A percentile compares a stretch with the other conserved stretches of the same genome.
phyloP scores from a whole-genome alignment of 441 rosid genomes.

The Kokia cookei region DNA sequence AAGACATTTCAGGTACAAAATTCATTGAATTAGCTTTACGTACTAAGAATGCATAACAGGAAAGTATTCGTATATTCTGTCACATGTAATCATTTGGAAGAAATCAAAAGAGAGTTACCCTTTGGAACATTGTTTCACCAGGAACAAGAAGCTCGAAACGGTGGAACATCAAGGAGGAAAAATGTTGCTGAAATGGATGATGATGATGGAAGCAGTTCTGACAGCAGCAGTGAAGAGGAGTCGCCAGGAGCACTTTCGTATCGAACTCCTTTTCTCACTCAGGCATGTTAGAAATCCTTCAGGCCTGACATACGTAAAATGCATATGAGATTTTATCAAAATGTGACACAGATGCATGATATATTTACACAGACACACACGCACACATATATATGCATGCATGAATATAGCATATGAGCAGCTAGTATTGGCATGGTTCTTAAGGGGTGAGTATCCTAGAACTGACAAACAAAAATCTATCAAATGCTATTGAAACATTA shows the following conservation, averaged over 20 bases:
- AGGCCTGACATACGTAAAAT: neutral
- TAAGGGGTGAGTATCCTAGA: neutral
- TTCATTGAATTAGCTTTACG: neutral
- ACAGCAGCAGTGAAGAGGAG: slow-evolving; percentile 71
- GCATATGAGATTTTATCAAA: neutral
- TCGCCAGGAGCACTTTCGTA: slow-evolving; percentile 58
- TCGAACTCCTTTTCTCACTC: slow-evolving; percentile 80
- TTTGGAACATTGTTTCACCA: slow-evolving; percentile 21
- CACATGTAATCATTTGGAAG: neutral
- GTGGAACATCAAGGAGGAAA: slow-evolving; percentile 49
- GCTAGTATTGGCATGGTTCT: neutral
- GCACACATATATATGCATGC: neutral
- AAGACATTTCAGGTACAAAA: slow-evolving; percentile 66
- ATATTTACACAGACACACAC: too few relatives aligned
- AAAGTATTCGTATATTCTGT: neutral
- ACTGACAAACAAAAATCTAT: neutral
- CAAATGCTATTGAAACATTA: neutral
- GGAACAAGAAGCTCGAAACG: slow-evolving; percentile 46
- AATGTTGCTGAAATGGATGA: slow-evolving; percentile 26
- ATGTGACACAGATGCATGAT: neutral
- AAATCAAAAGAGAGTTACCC: neutral
- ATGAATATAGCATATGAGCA: neutral
- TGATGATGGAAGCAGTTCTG: slow-evolving; percentile 51
- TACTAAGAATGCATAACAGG: neutral
- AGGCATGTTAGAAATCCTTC: slow-evolving; percentile 35